phyloP scores from a whole-genome alignment of 257 asterid genomes.

The Avicennia marina region DNA sequence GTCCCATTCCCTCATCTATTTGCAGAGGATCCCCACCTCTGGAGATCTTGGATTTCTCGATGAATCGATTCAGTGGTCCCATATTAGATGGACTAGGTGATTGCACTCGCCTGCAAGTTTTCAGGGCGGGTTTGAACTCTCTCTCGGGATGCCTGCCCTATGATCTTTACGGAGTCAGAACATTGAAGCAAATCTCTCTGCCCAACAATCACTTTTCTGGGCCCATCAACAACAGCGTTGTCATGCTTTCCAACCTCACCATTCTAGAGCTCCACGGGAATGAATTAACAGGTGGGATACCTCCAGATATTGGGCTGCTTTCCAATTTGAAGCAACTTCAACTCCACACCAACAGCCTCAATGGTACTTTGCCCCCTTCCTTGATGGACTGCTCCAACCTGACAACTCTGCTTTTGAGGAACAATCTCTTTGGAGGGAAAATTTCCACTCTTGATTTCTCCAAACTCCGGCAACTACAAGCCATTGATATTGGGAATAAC shows the following conservation, averaged over 20 bases:
- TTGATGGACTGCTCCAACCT: slow-evolving; percentile 35
- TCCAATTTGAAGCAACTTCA: slow-evolving; percentile 36
- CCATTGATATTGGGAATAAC: slow-evolving; percentile 48
- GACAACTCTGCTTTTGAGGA: slow-evolving; percentile 41
- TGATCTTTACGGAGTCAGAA: slow-evolving; percentile 21
- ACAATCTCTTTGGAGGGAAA: slow-evolving; percentile 39
- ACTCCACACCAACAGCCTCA: slow-evolving; percentile 43
- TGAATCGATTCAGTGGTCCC: slow-evolving; percentile 29
- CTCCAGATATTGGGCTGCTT: slow-evolving; percentile 30
- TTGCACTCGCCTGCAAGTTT: slow-evolving; percentile 23
- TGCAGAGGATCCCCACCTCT: slow-evolving; percentile 24
- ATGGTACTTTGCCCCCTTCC: slow-evolving; percentile 40
- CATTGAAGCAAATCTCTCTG: slow-evolving; percentile 31
- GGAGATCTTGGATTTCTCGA: slow-evolving; percentile 34
- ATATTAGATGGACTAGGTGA: slow-evolving; percentile 15
- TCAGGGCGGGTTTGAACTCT: slow-evolving; percentile 40
- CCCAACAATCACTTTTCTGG: slow-evolving; percentile 39
- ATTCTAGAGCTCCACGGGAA: slow-evolving; percentile 42
- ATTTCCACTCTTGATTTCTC: slow-evolving; percentile 44
- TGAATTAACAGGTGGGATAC: slow-evolving; percentile 31
- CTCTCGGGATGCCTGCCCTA: slow-evolving; percentile 35
- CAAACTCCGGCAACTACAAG: slow-evolving; percentile 25
- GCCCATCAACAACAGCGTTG: slow-evolving; percentile 20
- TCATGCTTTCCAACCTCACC: slow-evolving; percentile 21
- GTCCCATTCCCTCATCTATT: slow-evolving; percentile 30